These are phyloP conservation scores for Durio zibethinus DNA, from an alignment of 345 rosid genomes.

Conservation along the genomic window DNA sequence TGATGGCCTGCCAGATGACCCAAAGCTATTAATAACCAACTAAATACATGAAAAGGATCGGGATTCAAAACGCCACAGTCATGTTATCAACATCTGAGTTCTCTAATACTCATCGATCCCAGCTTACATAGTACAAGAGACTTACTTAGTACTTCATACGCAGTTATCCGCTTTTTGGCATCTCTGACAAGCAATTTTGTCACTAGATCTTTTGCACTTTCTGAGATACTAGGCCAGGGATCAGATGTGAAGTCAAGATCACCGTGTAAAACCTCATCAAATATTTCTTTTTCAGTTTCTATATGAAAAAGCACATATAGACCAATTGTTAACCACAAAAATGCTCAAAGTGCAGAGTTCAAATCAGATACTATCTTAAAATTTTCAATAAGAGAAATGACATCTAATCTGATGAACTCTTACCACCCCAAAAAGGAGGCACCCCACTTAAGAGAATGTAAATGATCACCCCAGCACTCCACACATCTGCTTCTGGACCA, in stretches of 20 bases:
- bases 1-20: neutral
- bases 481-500: constrained; percentile 84
- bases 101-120: neutral
- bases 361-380: neutral
- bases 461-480: constrained; percentile 93
- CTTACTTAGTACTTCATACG: constrained; percentile 80
- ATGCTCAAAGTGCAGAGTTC: neutral
- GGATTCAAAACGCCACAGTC: neutral
- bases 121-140: neutral
- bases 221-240: constrained; percentile 89
- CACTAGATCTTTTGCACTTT: constrained; percentile 78
- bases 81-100: neutral
- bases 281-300: constrained; percentile 84
- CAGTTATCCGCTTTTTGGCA: constrained; percentile 58
- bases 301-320: neutral
- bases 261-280: constrained; percentile 73
- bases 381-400: neutral
- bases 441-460: constrained; percentile 79
- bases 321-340: neutral
- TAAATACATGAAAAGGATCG: neutral
- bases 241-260: constrained; percentile 70
- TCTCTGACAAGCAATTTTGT: constrained; percentile 71
- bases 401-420: neutral
- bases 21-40: neutral
- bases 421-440: constrained; percentile 98